Base-by-base conservation (phyloP, 2,329 filamentous ascomycete genomes). In the Plenodomus tracheiphilus region DNA sequence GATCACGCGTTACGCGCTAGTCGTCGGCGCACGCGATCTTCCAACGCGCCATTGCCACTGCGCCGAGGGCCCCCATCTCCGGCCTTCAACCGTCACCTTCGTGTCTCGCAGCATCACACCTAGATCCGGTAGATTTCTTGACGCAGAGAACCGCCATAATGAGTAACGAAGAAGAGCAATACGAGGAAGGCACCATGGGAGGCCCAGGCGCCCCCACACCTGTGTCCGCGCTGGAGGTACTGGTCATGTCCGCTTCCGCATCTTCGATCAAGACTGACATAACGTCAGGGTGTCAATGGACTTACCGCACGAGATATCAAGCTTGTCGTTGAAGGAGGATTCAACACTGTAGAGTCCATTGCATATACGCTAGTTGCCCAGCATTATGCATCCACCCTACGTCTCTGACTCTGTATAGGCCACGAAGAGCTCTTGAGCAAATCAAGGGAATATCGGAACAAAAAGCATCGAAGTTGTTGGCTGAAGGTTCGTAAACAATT, bases 391-490 rank as follows among this genome's bases (percentile, higher is more conserved):
- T 22, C 22, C 2, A 10, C 15, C 43, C 9, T 18, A 21, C 41
- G 43, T 44, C 37, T 35, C 68, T 73, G 38, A 75, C 49, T 21
- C 8, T 28, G 17, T n/a, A 40, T 49, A 86, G 83, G 44, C 84
- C 85, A 17, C 82, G 81, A 61, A 85, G 93, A 66, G 79, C 87
- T 47, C 77, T 99, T 16, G 93, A 99, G 73, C 91, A 95, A 71
- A 93, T 99, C 74, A 99, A 97, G 73, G 94, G 94, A 48, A 96
- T 99, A 28, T 99, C 94, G 1, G 93, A 97, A 75, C 89, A 95
- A 68, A 99, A 99, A 72, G 94, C 95, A 2, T 86, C 84, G 28
- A 97, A 97, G 69, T 86, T 99, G 35, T 79, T 99, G 21, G 85
- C 84, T 13, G 94, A 97, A 80, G 92, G 92, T 13, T 13, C 8